Base-by-base conservation (phyloP, 2,329 filamentous ascomycete genomes). In the Nakataea oryzae region DNA sequence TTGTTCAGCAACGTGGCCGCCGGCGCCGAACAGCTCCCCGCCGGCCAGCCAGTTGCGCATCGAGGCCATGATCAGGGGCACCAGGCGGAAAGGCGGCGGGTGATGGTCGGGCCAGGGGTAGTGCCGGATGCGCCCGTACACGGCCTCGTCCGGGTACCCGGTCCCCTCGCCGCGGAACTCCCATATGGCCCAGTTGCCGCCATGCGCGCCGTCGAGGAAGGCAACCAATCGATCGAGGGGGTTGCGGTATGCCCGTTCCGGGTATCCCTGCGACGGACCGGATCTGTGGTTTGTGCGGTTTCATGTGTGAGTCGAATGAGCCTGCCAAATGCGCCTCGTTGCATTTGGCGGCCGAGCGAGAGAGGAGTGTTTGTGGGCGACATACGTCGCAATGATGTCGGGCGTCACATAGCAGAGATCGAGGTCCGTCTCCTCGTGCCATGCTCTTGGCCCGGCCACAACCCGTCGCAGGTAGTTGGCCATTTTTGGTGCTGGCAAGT, bases 61-160 rank as follows among this genome's bases (percentile, higher is more conserved):
- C 69, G 89, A 90, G 1, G 87, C 92, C 82, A 97, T 86, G 65
- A 97, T 93, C 75, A 91, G 81, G 0, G 93, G 93, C 47, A 99
- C 87, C 26, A 97, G 79, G 27, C 86, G 82, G 70, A 99, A 99
- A 0, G 95, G 95, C 61, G 95, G 95, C 3, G 95, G 95, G 72
- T 99, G 95, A 72, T 99, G 95, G 72, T 99, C 95, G 0, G 95
- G 95, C 86, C 91, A 99, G 0, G 95, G 95, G 70, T 93, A 97
- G 75, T 99, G 95, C 66, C 88, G 85, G 66, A 97, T 87, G 3
- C 93, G 83, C 41, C 85, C 82, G 72, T 96, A 91, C 1, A 99
- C 93, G 63, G 93, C 90, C 24, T 86, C 84, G 71, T 99, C 95
- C 0, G 92, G 92, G 70, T 99, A 99, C 1, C 95, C 95, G 0